A percentile compares a stretch with the other conserved stretches of the same genome.
Conservation (phyloP, 768 basidiomycete genomes). For the Cubamyces lactineus region DNA sequence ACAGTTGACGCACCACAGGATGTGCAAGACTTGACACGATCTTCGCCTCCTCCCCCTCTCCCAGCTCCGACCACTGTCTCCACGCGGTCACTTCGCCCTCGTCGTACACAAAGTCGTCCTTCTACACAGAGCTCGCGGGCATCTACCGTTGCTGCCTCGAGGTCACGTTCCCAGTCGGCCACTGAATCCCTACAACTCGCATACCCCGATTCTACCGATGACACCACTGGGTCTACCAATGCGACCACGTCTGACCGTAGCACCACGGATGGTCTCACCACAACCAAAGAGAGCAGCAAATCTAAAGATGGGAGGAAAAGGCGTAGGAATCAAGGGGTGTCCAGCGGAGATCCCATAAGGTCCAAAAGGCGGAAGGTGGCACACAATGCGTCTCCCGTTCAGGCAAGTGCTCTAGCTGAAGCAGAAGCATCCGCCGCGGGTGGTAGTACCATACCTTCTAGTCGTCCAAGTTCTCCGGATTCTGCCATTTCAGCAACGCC, state of each 20-base stretch:
- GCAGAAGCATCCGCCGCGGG: too few species aligned
- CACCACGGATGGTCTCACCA: too few species aligned
- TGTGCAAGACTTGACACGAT: constrained; percentile 5
- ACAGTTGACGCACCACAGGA: background rate
- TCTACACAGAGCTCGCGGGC: constrained; percentile 7
- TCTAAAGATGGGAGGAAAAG: background rate
- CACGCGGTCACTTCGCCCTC: constrained; percentile 15
- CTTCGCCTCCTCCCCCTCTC: background rate
- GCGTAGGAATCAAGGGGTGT: background rate
- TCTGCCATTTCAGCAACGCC: too few species aligned
- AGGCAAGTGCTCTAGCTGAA: too few species aligned
- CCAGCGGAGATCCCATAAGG: background rate
- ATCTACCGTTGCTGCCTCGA: constrained; percentile 2
- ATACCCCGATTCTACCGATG: background rate
- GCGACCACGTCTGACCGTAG: background rate
- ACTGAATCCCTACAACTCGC: background rate
- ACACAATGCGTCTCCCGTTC: background rate
- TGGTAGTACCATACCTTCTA: too few species aligned
- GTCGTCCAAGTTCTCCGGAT: too few species aligned
- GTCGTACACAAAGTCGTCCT: background rate
- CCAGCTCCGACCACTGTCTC: constrained; percentile 8
- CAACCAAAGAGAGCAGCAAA: background rate
- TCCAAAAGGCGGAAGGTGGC: background rate
- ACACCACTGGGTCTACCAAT: too few species aligned
- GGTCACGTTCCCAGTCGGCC: constrained; percentile 15